Evolutionary conservation across 2,329 filamentous ascomycete species (phyloP).

Genomic region (Didymella segeticola): DNA sequence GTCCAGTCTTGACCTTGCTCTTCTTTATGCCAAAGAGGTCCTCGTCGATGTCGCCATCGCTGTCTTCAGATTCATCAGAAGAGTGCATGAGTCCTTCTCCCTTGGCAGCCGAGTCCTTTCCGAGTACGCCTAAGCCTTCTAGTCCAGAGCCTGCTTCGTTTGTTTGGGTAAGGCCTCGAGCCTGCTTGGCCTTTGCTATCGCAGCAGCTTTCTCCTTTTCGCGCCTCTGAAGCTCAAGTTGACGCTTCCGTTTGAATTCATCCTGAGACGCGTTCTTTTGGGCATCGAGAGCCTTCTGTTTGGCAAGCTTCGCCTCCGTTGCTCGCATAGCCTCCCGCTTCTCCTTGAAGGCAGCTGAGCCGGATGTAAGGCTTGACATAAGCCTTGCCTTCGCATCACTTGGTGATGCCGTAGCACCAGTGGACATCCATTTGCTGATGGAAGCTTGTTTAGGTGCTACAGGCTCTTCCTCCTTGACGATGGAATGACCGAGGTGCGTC

Average conservation of each 20-base stretch:
- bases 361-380: slow-evolving; percentile 38
- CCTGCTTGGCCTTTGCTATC: slow-evolving; percentile 72
- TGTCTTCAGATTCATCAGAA: slow-evolving; percentile 71
- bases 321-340: slow-evolving; percentile 33
- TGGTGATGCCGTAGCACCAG: slow-evolving; percentile 29
- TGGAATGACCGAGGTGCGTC: slow-evolving; percentile 52
- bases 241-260: slow-evolving; percentile 75
- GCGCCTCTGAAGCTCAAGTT: slow-evolving; percentile 76
- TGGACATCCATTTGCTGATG: slow-evolving; percentile 50
- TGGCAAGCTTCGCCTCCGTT: slow-evolving; percentile 32
- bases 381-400: slow-evolving; percentile 37
- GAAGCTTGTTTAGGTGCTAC: slow-evolving; percentile 50
- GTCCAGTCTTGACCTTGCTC: slow-evolving; percentile 52
- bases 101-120: slow-evolving; percentile 77
- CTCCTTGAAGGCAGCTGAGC: slow-evolving; percentile 38
- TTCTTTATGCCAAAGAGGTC: slow-evolving; percentile 69
- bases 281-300: slow-evolving; percentile 34
- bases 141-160: slow-evolving; percentile 80
- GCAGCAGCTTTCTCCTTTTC: slow-evolving; percentile 74
- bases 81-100: slow-evolving; percentile 91
- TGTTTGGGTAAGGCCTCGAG: slow-evolving; percentile 61
- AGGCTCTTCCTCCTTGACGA: slow-evolving; percentile 43
- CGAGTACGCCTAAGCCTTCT: slow-evolving; percentile 72
- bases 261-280: slow-evolving; percentile 36
- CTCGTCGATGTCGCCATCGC: slow-evolving; percentile 64